Percentiles rank a stretch among this genome's conserved stretches.
phyloP scores from a whole-genome alignment of 805 yeast species.

The Candida ortonii region DNA sequence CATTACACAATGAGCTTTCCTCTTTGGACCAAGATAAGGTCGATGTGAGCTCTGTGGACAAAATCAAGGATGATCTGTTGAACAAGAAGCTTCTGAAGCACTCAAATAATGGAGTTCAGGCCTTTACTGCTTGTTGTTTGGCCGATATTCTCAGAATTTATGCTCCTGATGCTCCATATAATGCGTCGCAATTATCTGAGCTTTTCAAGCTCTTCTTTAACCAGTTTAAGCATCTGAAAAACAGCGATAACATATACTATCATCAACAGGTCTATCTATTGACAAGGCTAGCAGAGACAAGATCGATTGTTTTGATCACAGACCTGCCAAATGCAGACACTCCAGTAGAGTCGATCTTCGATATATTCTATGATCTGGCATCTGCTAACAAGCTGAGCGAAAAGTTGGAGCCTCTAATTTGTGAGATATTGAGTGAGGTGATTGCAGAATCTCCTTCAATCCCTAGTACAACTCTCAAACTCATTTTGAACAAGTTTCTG shows the following conservation, averaged over 20 bases:
- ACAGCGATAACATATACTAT: slow-evolving; percentile 56
- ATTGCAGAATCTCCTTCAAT: slow-evolving; percentile 67
- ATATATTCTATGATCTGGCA: slow-evolving; percentile 55
- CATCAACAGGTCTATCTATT: slow-evolving; percentile 62
- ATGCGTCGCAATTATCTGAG: slow-evolving; percentile 56
- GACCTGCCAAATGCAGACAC: slow-evolving; percentile 65
- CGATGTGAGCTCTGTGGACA: slow-evolving; percentile 44
- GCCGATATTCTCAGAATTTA: slow-evolving; percentile 71
- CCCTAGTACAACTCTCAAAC: slow-evolving; percentile 56
- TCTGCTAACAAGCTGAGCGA: slow-evolving; percentile 44
- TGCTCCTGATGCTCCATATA: slow-evolving; percentile 91
- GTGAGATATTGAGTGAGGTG: slow-evolving; percentile 72
- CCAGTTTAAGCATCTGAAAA: slow-evolving; percentile 54
- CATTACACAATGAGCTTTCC: slow-evolving; percentile 62
- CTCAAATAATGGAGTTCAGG: slow-evolving; percentile 65
- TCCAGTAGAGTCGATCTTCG: slow-evolving; percentile 55
- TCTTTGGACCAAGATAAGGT: slow-evolving; percentile 58
- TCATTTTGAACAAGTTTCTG: slow-evolving; percentile 64
- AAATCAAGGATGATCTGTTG: slow-evolving; percentile 49
- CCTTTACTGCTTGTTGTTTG: slow-evolving; percentile 67
- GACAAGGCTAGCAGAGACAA: slow-evolving; percentile 68
- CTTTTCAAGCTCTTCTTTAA: slow-evolving; percentile 64
- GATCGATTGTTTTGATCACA: slow-evolving; percentile 68
- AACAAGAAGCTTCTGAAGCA: slow-evolving; percentile 58
- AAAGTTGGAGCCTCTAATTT: slow-evolving; percentile 56